Conservation (phyloP, 192 early-diverging fungal genomes). For the Coemansia pectinata region DNA sequence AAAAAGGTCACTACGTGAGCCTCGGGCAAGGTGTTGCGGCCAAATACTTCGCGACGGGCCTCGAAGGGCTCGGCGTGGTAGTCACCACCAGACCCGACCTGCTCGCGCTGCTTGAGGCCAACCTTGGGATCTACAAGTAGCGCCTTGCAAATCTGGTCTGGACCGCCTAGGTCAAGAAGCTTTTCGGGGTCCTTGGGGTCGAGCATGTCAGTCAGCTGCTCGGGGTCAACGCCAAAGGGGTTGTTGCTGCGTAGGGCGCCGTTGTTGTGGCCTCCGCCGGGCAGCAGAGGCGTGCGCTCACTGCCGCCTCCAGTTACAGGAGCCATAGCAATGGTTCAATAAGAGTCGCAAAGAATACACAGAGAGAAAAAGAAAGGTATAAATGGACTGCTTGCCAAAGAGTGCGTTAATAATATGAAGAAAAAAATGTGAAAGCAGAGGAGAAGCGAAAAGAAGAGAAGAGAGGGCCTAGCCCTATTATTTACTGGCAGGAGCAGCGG, state of each 20-base stretch:
- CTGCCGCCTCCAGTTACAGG: slow-evolving; percentile 32
- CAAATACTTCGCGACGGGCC: slow-evolving; percentile 52
- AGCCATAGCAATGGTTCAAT: slow-evolving; percentile 19
- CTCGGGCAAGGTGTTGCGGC: slow-evolving; percentile 60
- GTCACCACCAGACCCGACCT: slow-evolving; percentile 28
- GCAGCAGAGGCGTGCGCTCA: slow-evolving; percentile 54
- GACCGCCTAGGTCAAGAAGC: slow-evolving; percentile 63
- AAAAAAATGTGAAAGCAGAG: background rate
- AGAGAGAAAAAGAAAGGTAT: background rate
- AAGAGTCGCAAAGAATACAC: background rate
- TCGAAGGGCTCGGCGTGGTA: slow-evolving; percentile 48
- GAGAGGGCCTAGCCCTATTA: background rate
- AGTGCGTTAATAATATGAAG: background rate
- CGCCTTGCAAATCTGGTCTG: slow-evolving; percentile 58
- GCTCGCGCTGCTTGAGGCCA: slow-evolving; percentile 60
- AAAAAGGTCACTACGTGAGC: slow-evolving; percentile 57
- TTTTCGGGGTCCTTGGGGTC: slow-evolving; percentile 66
- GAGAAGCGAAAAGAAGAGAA: slow-evolving; percentile 14
- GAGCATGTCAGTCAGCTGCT: slow-evolving; percentile 60
- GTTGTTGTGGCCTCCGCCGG: slow-evolving; percentile 13
- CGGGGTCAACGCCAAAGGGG: slow-evolving; percentile 53
- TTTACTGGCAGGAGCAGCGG: background rate
- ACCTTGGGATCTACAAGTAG: slow-evolving; percentile 62
- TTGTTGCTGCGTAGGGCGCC: slow-evolving; percentile 5
- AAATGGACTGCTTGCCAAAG: background rate